Evolutionary conservation across 768 basidiomycete species (phyloP).

Genomic region (Panellus pusillus): DNA sequence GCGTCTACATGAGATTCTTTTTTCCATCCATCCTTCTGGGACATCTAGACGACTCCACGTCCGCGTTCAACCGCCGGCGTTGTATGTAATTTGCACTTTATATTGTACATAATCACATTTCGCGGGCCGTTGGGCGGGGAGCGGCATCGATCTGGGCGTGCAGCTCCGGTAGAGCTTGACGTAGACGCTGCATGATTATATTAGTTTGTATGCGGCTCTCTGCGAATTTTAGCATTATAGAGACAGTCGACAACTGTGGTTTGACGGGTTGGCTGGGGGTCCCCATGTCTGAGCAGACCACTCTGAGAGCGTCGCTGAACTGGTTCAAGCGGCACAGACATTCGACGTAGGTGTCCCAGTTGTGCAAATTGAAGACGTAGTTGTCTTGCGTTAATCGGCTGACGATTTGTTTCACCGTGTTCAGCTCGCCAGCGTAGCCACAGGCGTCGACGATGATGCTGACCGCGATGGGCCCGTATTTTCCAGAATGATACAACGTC

Average conservation of each 20-base stretch:
- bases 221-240: slow-evolving; percentile 58
- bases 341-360: slow-evolving; percentile 85
- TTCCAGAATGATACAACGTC: slow-evolving; percentile 57
- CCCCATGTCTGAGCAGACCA: slow-evolving; percentile 67
- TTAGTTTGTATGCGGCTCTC: slow-evolving; percentile 40
- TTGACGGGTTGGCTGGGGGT: slow-evolving; percentile 39
- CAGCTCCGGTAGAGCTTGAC: slow-evolving; percentile 39
- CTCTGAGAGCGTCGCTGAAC: slow-evolving; percentile 65
- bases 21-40: slow-evolving; percentile 48
- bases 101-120: neutral
- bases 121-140: too few species aligned
- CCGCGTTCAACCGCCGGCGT: slow-evolving; percentile 35
- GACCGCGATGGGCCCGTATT: slow-evolving; percentile 62
- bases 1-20: slow-evolving; percentile 39
- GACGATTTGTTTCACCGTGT: slow-evolving; percentile 56
- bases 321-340: slow-evolving; percentile 74
- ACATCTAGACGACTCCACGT: slow-evolving; percentile 28
- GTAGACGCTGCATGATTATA: slow-evolving; percentile 47
- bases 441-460: slow-evolving; percentile 88
- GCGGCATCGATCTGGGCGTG: too few species aligned
- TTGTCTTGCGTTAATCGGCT: slow-evolving; percentile 46
- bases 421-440: slow-evolving; percentile 55
- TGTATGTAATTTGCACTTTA: neutral
- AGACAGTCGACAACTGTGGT: slow-evolving; percentile 50
- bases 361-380: slow-evolving; percentile 58